Conservation (phyloP, 495 filamentous ascomycete genomes). For the Daldinia grandis region DNA sequence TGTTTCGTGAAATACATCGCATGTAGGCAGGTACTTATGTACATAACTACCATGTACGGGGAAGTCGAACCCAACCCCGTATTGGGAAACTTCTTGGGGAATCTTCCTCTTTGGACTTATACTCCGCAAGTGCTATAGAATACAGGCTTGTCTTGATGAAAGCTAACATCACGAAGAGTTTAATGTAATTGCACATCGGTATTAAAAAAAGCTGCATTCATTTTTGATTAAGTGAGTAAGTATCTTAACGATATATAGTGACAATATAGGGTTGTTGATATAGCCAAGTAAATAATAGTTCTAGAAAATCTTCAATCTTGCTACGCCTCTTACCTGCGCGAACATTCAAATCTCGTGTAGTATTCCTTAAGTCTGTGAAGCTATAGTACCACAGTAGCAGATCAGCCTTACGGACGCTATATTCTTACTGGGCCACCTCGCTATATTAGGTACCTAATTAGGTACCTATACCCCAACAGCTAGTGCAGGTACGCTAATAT, state of each 20-base stretch:
- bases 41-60: background rate
- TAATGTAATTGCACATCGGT: background rate
- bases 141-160: background rate
- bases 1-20: conserved; percentile 9
- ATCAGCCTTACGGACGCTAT: conserved; percentile 26
- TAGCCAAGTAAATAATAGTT: background rate
- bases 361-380: background rate
- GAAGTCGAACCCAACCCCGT: background rate
- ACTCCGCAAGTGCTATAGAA: background rate
- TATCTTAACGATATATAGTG: background rate
- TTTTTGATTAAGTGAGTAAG: background rate
- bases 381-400: background rate
- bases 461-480: conserved; percentile 2
- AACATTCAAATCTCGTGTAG: background rate
- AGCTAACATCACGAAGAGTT: background rate
- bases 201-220: background rate
- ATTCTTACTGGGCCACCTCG: conserved; percentile 4
- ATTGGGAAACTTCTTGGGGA: background rate
- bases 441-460: too few species aligned
- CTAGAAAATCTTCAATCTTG: background rate
- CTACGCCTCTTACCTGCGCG: background rate
- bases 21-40: background rate
- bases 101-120: background rate
- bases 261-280: background rate
- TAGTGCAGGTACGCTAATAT: background rate